Evolutionary conservation across 768 basidiomycete genomes (phyloP).

Genomic region (Gyrodon lividus): DNA sequence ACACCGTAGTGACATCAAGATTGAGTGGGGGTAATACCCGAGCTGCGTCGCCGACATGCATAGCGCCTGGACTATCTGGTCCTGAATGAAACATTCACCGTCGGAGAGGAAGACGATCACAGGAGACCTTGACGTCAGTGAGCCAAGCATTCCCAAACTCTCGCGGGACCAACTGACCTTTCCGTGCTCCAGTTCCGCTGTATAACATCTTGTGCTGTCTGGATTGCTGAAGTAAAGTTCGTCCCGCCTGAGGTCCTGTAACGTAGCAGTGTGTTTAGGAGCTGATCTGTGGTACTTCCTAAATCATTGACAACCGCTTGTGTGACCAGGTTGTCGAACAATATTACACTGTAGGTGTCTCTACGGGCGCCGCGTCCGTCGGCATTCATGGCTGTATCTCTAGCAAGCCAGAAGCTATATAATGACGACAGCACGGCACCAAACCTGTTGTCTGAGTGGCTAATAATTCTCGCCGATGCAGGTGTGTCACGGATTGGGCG

Average conservation of each 20-base stretch:
- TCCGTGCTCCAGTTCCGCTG: conserved; percentile 44
- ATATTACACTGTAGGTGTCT: conserved; percentile 46
- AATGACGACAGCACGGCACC: conserved; percentile 54
- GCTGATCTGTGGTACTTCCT: conserved; percentile 37
- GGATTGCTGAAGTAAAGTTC: conserved; percentile 39
- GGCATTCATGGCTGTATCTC: conserved; percentile 41
- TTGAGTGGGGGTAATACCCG: conserved; percentile 30
- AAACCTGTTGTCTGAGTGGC: conserved; percentile 40
- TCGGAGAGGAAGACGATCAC: conserved; percentile 31
- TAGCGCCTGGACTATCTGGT: conserved; percentile 35
- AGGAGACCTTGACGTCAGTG: not conserved
- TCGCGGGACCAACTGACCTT: conserved; percentile 28
- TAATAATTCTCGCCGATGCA: conserved; percentile 31
- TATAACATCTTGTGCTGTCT: conserved; percentile 35
- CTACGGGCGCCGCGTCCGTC: conserved; percentile 12
- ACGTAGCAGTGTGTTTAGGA: conserved; percentile 36
- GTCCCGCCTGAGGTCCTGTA: conserved; percentile 37
- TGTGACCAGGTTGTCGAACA: conserved; percentile 35
- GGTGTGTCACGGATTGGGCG: conserved; percentile 41
- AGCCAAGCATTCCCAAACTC: not conserved
- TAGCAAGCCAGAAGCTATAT: conserved; percentile 49
- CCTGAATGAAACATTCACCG: conserved; percentile 42
- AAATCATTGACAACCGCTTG: conserved; percentile 41
- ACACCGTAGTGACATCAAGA: not conserved
- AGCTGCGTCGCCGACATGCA: conserved; percentile 37